phyloP scores from a whole-genome alignment of 2,329 filamentous ascomycete genomes.

The Fusarium sp. region DNA sequence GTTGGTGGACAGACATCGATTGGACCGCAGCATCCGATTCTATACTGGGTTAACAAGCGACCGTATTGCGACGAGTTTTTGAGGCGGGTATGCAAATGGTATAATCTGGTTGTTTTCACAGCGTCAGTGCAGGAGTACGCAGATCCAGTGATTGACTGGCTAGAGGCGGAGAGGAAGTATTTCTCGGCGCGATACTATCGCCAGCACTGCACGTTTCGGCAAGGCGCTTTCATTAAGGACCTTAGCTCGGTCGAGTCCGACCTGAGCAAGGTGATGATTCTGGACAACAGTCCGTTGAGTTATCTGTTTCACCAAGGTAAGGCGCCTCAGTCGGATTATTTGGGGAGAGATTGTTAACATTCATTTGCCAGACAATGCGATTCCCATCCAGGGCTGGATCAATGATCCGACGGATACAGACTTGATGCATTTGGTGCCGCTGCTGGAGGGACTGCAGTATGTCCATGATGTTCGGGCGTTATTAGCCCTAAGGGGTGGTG shows the following conservation, averaged over 20 bases:
- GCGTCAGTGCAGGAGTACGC: conserved; percentile 98
- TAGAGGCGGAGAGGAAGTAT: conserved; percentile 96
- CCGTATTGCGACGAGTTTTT: conserved; percentile 97
- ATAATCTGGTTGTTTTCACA: conserved; percentile 95
- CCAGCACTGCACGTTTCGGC: conserved; percentile 95
- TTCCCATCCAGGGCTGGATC: conserved; percentile 99
- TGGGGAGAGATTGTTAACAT: conserved; percentile 4
- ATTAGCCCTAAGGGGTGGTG: conserved; percentile 86
- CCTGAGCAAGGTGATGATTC: conserved; percentile 96
- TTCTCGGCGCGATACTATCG: conserved; percentile 94
- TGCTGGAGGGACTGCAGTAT: conserved; percentile 94
- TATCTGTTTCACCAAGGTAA: conserved; percentile 98
- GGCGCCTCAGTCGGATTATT: not conserved
- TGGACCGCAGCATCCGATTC: conserved; percentile 86
- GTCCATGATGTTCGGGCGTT: conserved; percentile 94
- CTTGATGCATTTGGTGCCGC: conserved; percentile 87
- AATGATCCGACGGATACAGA: conserved; percentile 98
- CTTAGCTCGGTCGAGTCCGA: conserved; percentile 95
- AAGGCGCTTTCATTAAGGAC: conserved; percentile 98
- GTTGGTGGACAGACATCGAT: conserved; percentile 70
- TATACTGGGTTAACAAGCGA: conserved; percentile 99
- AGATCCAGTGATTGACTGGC: conserved; percentile 98
- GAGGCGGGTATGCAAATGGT: conserved; percentile 94
- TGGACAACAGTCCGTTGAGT: conserved; percentile 97
- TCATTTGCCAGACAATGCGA: conserved; percentile 84